These are phyloP conservation scores for Citrus sp. DNA, from an alignment of 345 rosid species.

Conservation along the genomic window DNA sequence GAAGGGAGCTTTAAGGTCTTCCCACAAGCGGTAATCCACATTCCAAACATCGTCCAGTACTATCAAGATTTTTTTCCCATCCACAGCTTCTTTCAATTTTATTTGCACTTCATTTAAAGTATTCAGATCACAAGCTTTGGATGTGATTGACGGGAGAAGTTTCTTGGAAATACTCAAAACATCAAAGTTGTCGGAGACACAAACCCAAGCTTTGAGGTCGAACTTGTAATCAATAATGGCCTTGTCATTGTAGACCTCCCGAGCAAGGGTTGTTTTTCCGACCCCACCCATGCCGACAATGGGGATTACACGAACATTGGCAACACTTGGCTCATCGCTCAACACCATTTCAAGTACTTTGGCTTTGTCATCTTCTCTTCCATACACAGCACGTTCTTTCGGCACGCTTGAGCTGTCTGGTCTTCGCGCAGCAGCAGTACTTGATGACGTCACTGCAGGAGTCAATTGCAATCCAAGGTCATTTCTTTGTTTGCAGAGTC, in stretches of 20 bases:
- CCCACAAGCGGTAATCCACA: not conserved
- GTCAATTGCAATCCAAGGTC: no score
- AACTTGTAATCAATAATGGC: not conserved
- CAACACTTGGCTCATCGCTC: not conserved
- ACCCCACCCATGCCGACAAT: not conserved
- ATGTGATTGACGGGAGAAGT: not conserved
- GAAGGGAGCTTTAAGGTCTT: not conserved
- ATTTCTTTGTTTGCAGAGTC: no score
- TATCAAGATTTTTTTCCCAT: not conserved
- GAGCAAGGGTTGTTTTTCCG: constrained; percentile 1
- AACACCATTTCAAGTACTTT: not conserved
- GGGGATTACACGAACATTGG: not conserved
- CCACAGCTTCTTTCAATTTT: not conserved
- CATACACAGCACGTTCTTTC: not conserved
- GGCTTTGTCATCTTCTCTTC: not conserved
- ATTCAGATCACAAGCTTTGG: not conserved
- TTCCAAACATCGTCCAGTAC: not conserved
- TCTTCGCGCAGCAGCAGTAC: not conserved
- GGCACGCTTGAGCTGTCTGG: not conserved
- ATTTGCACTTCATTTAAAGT: not conserved
- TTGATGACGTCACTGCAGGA: no score
- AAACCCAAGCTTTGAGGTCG: not conserved
- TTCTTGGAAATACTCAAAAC: not conserved
- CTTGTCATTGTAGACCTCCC: not conserved
- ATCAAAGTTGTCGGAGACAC: not conserved